Evolutionary conservation across 1,284 basidiomycete genomes (phyloP).

Genomic region (Ceratobasidium sp.): DNA sequence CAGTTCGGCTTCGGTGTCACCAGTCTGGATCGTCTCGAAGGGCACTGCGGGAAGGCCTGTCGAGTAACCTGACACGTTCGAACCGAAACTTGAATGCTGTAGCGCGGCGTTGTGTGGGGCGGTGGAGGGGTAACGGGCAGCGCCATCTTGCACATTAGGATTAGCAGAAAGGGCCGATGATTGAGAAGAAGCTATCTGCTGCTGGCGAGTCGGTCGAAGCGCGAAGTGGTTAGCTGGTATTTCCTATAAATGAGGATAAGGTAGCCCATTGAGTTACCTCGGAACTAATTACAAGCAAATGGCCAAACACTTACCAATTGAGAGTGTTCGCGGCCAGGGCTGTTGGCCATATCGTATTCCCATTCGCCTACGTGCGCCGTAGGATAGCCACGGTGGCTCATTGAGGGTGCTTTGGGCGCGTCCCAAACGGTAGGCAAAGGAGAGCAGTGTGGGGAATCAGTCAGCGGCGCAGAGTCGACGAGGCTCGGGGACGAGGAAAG

Average conservation of each 20-base stretch:
- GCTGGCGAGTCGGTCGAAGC: slow-evolving; percentile 63
- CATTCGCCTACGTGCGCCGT: slow-evolving; percentile 69
- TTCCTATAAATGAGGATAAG: slow-evolving; percentile 25
- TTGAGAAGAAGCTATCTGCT: slow-evolving; percentile 60
- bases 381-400: slow-evolving; percentile 32
- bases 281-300: slow-evolving; percentile 29
- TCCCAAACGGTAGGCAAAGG: slow-evolving; percentile 34
- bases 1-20: slow-evolving; percentile 59
- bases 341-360: slow-evolving; percentile 59
- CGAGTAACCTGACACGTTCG: slow-evolving; percentile 22
- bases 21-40: slow-evolving; percentile 35
- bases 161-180: slow-evolving; percentile 55
- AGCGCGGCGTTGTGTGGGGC: slow-evolving; percentile 3
- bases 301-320: slow-evolving; percentile 60
- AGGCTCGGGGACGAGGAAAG: slow-evolving; percentile 70
- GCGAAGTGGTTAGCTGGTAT: slow-evolving; percentile 33
- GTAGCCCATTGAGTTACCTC: neutral
- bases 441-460: slow-evolving; percentile 36
- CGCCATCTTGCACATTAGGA: slow-evolving; percentile 25
- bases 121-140: slow-evolving; percentile 31
- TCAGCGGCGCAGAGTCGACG: slow-evolving; percentile 62
- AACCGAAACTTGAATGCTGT: slow-evolving; percentile 25
- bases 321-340: slow-evolving; percentile 57
- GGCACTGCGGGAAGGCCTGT: slow-evolving; percentile 22
- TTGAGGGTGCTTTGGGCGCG: slow-evolving; percentile 15